A percentile compares a stretch with the other conserved stretches of the same genome.
Evolutionary conservation across 2,329 filamentous ascomycete species (phyloP).

Genomic region (Aspergillus pseudoterreus): DNA sequence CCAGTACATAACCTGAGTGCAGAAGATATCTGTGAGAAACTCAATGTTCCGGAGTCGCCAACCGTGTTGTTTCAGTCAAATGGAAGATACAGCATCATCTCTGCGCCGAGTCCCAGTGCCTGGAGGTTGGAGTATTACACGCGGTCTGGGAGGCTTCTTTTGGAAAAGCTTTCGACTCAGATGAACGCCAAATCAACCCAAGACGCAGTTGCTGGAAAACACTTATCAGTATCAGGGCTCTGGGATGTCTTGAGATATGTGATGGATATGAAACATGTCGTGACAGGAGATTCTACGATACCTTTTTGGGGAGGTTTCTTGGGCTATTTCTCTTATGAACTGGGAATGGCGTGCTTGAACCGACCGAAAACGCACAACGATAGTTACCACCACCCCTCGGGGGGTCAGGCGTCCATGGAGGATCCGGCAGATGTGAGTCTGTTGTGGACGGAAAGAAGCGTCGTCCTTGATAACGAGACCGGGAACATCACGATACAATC

Average conservation of each 20-base stretch:
- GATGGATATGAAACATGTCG: slow-evolving; percentile 39
- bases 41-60: slow-evolving; percentile 29
- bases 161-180: slow-evolving; percentile 19
- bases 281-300: slow-evolving; percentile 29
- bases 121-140: slow-evolving; percentile 37
- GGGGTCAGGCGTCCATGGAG: slow-evolving; percentile 16
- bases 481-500: slow-evolving; percentile 65
- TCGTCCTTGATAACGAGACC: slow-evolving; percentile 70
- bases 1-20: slow-evolving; percentile 20
- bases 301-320: slow-evolving; percentile 81
- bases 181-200: too few species aligned
- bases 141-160: slow-evolving; percentile 16
- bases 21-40: slow-evolving; percentile 31
- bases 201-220: slow-evolving; percentile 10
- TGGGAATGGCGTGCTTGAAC: slow-evolving; percentile 62
- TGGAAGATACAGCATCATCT: slow-evolving; percentile 34
- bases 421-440: slow-evolving; percentile 68
- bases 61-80: slow-evolving; percentile 45
- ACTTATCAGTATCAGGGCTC: slow-evolving; percentile 22
- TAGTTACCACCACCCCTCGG: neutral
- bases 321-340: slow-evolving; percentile 81
- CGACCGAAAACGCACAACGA: slow-evolving; percentile 36
- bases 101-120: slow-evolving; percentile 30
- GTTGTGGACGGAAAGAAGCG: slow-evolving; percentile 70
- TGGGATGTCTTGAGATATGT: slow-evolving; percentile 37